Base-by-base conservation (phyloP, 83 land plant species). In the Thuja plicata region DNA sequence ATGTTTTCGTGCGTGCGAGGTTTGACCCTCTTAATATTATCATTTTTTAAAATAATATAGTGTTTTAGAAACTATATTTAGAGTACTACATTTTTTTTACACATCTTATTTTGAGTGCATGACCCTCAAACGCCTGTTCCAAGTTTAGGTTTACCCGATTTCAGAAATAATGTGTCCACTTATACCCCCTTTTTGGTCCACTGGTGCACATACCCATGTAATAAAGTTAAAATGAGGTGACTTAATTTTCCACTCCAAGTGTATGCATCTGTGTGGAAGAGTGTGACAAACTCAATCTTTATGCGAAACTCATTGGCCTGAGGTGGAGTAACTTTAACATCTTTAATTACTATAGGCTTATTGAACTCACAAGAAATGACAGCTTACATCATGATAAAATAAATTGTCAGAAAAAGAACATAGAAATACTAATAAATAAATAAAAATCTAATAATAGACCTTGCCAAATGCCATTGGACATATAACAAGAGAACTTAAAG, bases 181-280 rank as follows among this genome's bases (percentile, higher is more conserved):
- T n/a, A n/a, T n/a, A n/a, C n/a, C n/a, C n/a, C n/a, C n/a, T n/a
- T n/a, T n/a, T n/a, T n/a, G n/a, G n/a, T n/a, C n/a, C n/a, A n/a
- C n/a, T n/a, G n/a, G n/a, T n/a, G n/a, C n/a, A n/a, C n/a, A n/a
- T n/a, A n/a, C n/a, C n/a, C n/a, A n/a, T n/a, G n/a, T 38, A 4
- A 16, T 73, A 11, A 73, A 73, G 37, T 32, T 73, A 12, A 73
- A 73, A 16, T 15, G 30, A 73, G 10, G 86, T 11, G 77, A 73
- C 80, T 89, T 24, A 95, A 98, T 97, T 96, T 94, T 80, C 99
- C 99, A 84, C 99, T 94, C 95, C 97, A 96, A 45, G 98, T 98
- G 88, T 98, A 98, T 32, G 95, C 95, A 80, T 98, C 98, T 24
- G 98, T 98, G 91, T 98, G 99, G 92, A 97, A 98, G 57, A 98